Evolutionary conservation across 2,329 filamentous ascomycete genomes (phyloP), one percentile per base, ranked within the genome.

Genomic region (Colletotrichum endophyticum): DNA sequence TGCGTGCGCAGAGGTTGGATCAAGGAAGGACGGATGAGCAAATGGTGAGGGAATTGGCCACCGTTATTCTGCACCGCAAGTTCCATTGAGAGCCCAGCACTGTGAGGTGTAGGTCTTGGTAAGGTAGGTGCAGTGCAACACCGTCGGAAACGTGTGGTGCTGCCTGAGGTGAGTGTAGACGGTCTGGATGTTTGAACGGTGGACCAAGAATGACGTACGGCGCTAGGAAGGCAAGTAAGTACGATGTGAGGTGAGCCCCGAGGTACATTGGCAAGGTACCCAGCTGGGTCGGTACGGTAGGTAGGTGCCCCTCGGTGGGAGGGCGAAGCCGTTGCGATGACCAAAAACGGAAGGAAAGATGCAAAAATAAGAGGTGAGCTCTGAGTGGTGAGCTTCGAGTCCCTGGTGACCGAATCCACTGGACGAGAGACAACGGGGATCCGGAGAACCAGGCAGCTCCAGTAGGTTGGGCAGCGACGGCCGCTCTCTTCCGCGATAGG

Each of bases 41-140:
- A 90, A 92, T 19, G 91, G 90, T 6, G 89, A 91, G 75, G 91
- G 90, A 59, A 92, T 88, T 3, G 87, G 86, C 12, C 27, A 25
- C 32, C 34, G 32, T 61, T 70, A 22, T 22, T 22, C 59, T 15
- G 59, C 12, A 34, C 27, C 25, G 61, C 39, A 7, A 49, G 39
- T n/a, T n/a, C 19, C 19, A 7, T 7, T 7, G 5, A 49, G 19
- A 49, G 39, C 39, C 39, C 39, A 44, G 39, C 27, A 30, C 27
- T 66, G 63, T 44, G 19, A n/a, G 32, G 32, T 13, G 12, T 34
- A 34, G 34, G n/a, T 36, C 11, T 32, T 32, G 30, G 30, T 32
- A 32, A 11, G 27, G 7, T 2, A 32, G 27, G 25, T 30, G 63
- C 36, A 66, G 63, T 49, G 63, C 39, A 67, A 44, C 27, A 67